Evolutionary conservation across 805 yeast species (phyloP).

Genomic region (Saccharomycopsis fibuligera): DNA sequence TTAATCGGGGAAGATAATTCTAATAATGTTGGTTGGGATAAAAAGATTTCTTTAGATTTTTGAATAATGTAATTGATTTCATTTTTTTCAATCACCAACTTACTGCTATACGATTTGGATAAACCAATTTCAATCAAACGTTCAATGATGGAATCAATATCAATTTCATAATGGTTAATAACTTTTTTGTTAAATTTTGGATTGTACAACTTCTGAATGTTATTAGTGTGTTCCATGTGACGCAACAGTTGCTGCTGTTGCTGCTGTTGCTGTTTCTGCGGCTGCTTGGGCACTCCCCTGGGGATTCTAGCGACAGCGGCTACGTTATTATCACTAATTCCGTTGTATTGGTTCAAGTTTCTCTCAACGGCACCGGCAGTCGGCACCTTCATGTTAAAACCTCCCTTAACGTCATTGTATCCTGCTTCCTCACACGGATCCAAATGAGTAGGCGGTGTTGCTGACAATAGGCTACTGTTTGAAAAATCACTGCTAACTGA

Average conservation of each 20-base stretch:
- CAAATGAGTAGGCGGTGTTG: constrained; percentile 9
- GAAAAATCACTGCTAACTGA: constrained; percentile 14
- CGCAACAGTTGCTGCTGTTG: not conserved
- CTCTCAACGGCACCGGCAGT: not conserved
- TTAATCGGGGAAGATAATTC: constrained; percentile 74
- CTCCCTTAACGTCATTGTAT: too few species aligned
- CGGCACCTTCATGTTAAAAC: not conserved
- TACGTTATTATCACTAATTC: too few species aligned
- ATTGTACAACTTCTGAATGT: constrained; percentile 20
- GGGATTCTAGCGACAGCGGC: too few species aligned
- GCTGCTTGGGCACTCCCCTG: too few species aligned
- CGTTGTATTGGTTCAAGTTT: too few species aligned
- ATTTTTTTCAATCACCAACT: constrained; percentile 12
- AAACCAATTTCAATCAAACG: constrained; percentile 19
- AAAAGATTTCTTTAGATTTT: constrained; percentile 46
- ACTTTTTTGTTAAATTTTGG: constrained; percentile 21
- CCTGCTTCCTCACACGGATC: not conserved
- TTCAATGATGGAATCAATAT: constrained; percentile 21
- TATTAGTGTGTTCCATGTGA: not conserved
- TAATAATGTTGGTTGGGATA: constrained; percentile 58
- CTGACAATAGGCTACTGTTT: constrained; percentile 5
- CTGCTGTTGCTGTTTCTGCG: not conserved
- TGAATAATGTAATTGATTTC: constrained; percentile 20
- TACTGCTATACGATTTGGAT: constrained; percentile 14
- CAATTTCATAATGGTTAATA: constrained; percentile 19